Evolutionary conservation across 805 yeast species (phyloP), one percentile per base, ranked within the genome.

Genomic region (Saccharomycopsis sp.): DNA sequence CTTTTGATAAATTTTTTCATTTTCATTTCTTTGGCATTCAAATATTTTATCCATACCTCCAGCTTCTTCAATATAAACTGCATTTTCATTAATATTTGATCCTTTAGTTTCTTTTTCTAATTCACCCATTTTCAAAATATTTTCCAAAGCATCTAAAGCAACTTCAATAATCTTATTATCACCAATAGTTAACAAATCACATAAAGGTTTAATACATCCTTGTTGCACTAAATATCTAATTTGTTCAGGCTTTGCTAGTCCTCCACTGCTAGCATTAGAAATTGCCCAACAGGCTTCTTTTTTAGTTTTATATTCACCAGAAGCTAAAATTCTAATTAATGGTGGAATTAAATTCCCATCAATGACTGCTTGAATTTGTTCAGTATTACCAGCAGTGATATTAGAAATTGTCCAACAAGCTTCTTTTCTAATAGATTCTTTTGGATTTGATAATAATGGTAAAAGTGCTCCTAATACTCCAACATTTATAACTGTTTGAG

Each of bases 211-310:
- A 66, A 93, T 89, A 68, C 97, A 87, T 40, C 97, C 98, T 69
- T 93, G 97, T 53, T 73, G 70, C 28, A 93, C 98, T 54, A 93
- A 75, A 66, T 88, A 93, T 59, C 90, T 77, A 56, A 93, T 89
- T 63, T 89, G 96, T 50, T 87, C 96, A 5, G 97, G 97, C 63
- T 79, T 83, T 35, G 81, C 71, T 56, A 88, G 72, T 19, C 97
- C 97, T 56, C 97, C 97, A 7, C 96, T 85, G 14, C 96, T 85
- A 31, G 98, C 97, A 62, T 93, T 93, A 23, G 97, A 88, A 54
- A 93, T 84, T 28, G 97, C 97, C 98, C 98, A 93, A 72, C 97
- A 90, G 3, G 98, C 98, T 70, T 93, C 98, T 66, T 90, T 93
- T 63, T 85, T 85, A 28, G 97, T 90, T 71, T 88, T 89, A 71